phyloP scores from a whole-genome alignment of 495 filamentous ascomycete genomes.

The Penicillium dipodomyicola region DNA sequence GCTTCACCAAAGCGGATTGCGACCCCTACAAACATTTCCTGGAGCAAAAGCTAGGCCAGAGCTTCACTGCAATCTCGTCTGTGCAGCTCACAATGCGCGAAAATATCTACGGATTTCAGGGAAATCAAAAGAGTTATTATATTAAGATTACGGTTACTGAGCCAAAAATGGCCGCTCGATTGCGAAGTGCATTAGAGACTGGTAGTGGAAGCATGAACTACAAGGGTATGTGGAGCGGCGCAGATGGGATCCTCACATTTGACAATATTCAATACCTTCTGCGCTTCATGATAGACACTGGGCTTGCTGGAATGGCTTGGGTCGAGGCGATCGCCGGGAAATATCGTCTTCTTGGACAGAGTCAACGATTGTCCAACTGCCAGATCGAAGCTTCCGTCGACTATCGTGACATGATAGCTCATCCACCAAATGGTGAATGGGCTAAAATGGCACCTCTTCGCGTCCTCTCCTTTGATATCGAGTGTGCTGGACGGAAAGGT shows the following conservation, averaged over 20 bases:
- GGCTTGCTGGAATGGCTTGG: conserved; percentile 95
- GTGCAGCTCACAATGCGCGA: conserved; percentile 78
- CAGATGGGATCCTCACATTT: conserved; percentile 77
- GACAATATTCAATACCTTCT: conserved; percentile 94
- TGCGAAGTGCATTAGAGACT: conserved; percentile 69
- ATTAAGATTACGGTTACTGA: conserved; percentile 90
- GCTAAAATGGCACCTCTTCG: conserved; percentile 96
- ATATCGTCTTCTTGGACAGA: conserved; percentile 61
- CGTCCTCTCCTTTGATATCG: conserved; percentile 95
- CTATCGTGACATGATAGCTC: conserved; percentile 80
- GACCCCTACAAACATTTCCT: conserved; percentile 71
- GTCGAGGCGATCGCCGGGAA: conserved; percentile 75
- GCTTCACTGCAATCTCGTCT: conserved; percentile 63
- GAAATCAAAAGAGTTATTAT: conserved; percentile 87
- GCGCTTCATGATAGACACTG: conserved; percentile 96
- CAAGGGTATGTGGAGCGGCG: conserved; percentile 80
- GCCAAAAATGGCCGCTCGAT: conserved; percentile 70
- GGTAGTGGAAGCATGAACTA: conserved; percentile 69
- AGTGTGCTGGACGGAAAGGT: conserved; percentile 95
- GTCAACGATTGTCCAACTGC: conserved; percentile 77
- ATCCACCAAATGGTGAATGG: conserved; percentile 91
- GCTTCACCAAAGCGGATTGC: conserved; percentile 74
- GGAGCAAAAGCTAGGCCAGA: conserved; percentile 66
- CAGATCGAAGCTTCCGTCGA: conserved; percentile 88
- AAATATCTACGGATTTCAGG: conserved; percentile 89